A percentile compares a stretch with the other conserved stretches of the same genome.
Conservation (phyloP, 2,329 filamentous ascomycete genomes). For the Ophiostoma australiae region DNA sequence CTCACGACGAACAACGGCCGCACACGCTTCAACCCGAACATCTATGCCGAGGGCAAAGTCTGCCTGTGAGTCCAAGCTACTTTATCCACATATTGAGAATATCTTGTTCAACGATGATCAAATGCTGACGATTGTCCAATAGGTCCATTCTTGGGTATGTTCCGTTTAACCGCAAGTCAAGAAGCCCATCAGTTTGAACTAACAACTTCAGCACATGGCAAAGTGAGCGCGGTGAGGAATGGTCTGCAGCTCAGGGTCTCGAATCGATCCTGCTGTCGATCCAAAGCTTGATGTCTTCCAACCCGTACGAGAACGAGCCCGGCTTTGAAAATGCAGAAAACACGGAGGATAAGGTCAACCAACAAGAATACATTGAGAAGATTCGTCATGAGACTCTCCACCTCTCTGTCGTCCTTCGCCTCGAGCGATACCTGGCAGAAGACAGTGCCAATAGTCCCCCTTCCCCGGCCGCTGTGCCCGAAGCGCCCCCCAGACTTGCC, state of each 20-base stretch:
- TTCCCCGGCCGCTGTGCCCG: no score
- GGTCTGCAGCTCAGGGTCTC: constrained; percentile 92
- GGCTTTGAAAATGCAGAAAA: constrained; percentile 76
- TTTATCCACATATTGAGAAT: background rate
- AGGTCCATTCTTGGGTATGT: constrained; percentile 80
- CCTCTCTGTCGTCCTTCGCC: constrained; percentile 75
- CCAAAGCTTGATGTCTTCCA: constrained; percentile 88
- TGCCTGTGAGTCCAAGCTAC: constrained; percentile 63
- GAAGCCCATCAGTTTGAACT: background rate
- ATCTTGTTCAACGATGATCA: background rate
- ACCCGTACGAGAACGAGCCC: constrained; percentile 94
- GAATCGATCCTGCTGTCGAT: constrained; percentile 94
- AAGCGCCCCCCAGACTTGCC: no score
- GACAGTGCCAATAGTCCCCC: background rate
- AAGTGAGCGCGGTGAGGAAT: constrained; percentile 84
- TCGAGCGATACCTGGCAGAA: constrained; percentile 65
- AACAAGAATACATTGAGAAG: constrained; percentile 75
- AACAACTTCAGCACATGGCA: constrained; percentile 70
- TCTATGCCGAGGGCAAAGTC: constrained; percentile 86
- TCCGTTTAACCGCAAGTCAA: background rate
- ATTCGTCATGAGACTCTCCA: constrained; percentile 87
- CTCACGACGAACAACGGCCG: constrained; percentile 84
- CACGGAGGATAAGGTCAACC: constrained; percentile 58
- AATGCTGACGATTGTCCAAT: background rate
- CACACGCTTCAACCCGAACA: constrained; percentile 93